These are phyloP conservation scores for Sanghuangporus weigelae DNA, from an alignment of 1,284 basidiomycete genomes.

Conservation along the genomic window DNA sequence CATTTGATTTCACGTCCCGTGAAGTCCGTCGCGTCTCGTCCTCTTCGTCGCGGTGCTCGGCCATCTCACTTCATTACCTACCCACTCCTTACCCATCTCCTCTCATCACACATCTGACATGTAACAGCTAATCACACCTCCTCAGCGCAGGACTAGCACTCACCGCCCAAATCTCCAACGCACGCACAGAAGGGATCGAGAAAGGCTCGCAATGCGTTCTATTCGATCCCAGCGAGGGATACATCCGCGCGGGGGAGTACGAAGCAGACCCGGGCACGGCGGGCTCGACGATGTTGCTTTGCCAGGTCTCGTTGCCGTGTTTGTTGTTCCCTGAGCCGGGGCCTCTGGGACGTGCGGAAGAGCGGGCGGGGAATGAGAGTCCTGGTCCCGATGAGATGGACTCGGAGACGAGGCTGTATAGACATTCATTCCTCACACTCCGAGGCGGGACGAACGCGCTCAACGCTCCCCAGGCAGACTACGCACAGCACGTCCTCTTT, in stretches of 20 bases:
- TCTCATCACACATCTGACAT: background rate
- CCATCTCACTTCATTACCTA: background rate
- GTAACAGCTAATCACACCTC: background rate
- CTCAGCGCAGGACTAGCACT: constrained; percentile 49
- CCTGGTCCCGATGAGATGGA: background rate
- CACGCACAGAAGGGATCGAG: constrained; percentile 43
- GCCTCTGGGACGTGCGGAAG: background rate
- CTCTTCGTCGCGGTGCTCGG: background rate
- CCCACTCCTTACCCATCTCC: background rate
- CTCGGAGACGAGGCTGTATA: background rate
- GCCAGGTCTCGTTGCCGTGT: constrained; percentile 66
- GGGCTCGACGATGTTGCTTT: constrained; percentile 60
- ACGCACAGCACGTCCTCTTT: constrained; percentile 51
- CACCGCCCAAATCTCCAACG: constrained; percentile 52
- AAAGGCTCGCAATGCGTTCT: constrained; percentile 45
- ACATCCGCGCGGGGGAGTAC: constrained; percentile 40
- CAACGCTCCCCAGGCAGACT: constrained; percentile 67
- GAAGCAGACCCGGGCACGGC: constrained; percentile 61
- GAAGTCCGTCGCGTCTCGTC: background rate
- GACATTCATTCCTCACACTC: constrained; percentile 38
- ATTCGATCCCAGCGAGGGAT: constrained; percentile 39
- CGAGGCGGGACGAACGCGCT: constrained; percentile 66
- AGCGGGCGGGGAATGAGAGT: background rate
- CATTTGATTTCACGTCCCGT: background rate
- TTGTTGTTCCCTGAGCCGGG: constrained; percentile 44